Percentiles rank a stretch among this genome's conserved stretches.
phyloP scores from a whole-genome alignment of 352 stramenopile genomes.

The Albugo laibachii region DNA sequence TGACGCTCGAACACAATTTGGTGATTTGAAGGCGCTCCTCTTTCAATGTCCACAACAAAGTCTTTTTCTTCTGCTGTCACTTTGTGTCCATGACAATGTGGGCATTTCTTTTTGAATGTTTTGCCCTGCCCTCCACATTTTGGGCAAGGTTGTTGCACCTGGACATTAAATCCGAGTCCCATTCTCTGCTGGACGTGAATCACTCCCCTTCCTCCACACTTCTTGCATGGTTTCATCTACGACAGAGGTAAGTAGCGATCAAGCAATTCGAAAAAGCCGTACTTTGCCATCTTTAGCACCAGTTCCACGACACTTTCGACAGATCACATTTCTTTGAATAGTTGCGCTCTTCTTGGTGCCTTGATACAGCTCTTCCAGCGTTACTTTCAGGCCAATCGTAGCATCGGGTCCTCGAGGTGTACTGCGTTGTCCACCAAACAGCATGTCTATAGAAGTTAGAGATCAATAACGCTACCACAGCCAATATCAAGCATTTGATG shows the following conservation, averaged over 20 bases:
- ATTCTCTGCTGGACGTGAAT: constrained; percentile 69
- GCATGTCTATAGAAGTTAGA: constrained; percentile 14
- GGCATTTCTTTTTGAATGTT: constrained; percentile 90
- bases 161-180: constrained; percentile 66
- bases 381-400: constrained; percentile 50
- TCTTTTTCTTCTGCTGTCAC: constrained; percentile 67
- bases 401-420: constrained; percentile 57
- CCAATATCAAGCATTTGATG: background rate
- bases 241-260: background rate
- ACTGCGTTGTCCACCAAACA: constrained; percentile 48
- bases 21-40: constrained; percentile 63
- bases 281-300: constrained; percentile 68
- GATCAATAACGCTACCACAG: background rate
- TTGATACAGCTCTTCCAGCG: constrained; percentile 76
- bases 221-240: constrained; percentile 48
- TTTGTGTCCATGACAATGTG: constrained; percentile 68
- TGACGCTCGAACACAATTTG: constrained; percentile 76
- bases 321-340: constrained; percentile 60
- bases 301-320: constrained; percentile 63
- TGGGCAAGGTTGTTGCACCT: constrained; percentile 78
- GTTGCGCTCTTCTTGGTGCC: constrained; percentile 48
- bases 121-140: constrained; percentile 80
- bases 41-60: constrained; percentile 56
- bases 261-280: background rate
- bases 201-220: constrained; percentile 43